phyloP scores from a whole-genome alignment of 345 rosid species.

The Heritiera littoralis region DNA sequence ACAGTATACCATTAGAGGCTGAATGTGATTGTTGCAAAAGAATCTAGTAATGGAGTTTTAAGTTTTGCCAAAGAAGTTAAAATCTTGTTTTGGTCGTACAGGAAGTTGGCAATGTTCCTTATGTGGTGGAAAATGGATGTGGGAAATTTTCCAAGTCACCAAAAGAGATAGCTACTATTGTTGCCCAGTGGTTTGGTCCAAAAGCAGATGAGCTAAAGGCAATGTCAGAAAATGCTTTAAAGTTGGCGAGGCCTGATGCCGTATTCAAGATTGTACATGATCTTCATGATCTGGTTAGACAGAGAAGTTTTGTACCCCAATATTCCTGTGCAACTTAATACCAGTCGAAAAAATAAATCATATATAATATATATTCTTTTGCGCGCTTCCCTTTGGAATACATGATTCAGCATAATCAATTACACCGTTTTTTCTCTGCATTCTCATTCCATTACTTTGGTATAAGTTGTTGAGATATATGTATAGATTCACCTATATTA shows the following conservation, averaged over 20 bases:
- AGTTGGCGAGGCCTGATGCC: conserved; percentile 86
- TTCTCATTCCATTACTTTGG: no score
- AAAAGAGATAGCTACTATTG: conserved; percentile 75
- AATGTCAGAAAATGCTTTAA: conserved; percentile 81
- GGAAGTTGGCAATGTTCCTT: conserved; percentile 97
- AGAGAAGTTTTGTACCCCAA: conserved; percentile 58
- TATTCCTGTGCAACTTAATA: conserved; percentile 49
- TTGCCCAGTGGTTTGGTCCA: conserved; percentile 86
- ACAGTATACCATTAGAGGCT: no score
- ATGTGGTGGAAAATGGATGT: conserved; percentile 85
- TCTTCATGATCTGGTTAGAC: conserved; percentile 83
- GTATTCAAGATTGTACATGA: conserved; percentile 95
- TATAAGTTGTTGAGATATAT: no score
- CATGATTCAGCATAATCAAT: no score
- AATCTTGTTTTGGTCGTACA: conserved; percentile 23
- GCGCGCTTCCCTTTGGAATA: no score
- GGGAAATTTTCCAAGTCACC: conserved; percentile 89
- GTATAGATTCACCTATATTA: no score
- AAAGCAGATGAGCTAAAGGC: conserved; percentile 64
- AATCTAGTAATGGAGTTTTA: background rate
- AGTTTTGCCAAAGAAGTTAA: background rate
- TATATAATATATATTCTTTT: no score
- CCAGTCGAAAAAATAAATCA: background rate
- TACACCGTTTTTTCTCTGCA: no score
- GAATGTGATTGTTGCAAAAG: background rate